Evolutionary conservation across 2,329 filamentous ascomycete species (phyloP), one percentile per base, ranked within the genome.

Genomic region (Albophoma yamanashiensis): DNA sequence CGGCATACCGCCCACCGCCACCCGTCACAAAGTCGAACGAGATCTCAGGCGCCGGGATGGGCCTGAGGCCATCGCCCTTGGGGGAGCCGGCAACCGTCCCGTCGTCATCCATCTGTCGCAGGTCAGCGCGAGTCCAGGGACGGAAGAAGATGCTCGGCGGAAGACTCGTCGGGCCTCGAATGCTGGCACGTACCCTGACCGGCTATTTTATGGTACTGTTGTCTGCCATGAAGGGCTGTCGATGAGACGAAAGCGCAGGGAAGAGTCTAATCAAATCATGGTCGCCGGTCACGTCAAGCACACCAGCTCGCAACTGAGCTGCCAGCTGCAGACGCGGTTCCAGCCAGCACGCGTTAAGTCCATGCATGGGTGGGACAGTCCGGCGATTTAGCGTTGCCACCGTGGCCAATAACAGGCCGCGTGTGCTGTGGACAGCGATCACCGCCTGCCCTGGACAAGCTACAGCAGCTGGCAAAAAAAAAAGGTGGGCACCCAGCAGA

Each of bases 31-130:
- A 65, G 50, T 64, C 62, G 40, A 62, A 67, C 14, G 45, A 63
- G n/a, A 50, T 57, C 52, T 60, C 59, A 27, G 58, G 62, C 55
- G 40, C 38, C 38, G 60, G 36, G n/a, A 14, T 12, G 25, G 42
- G 9, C 1, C 7, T 12, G 5, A 15, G 15, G 1, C 45, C 25
- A 31, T 59, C 50, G 31, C 39, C 56, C 4, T 52, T 22, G 36
- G 34, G 17, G 1, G 43, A 25, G 50, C n/a, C 31, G 2, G 56
- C 31, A 31, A 39, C 42, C 42, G 31, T 31, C 34, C 57, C 58
- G 11, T 59, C 62, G 34, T 64, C 61, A 9, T 67, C 61, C 65
- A 67, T 68, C 59, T 62, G 60, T 42, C 14, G 27, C 36, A 31
- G 25, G 57, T 61, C 38, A 61, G 57, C 36, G 47, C 31, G 27